These are phyloP conservation scores for Marasmius sp. DNA, from an alignment of 1,284 basidiomycete species.

Conservation along the genomic window DNA sequence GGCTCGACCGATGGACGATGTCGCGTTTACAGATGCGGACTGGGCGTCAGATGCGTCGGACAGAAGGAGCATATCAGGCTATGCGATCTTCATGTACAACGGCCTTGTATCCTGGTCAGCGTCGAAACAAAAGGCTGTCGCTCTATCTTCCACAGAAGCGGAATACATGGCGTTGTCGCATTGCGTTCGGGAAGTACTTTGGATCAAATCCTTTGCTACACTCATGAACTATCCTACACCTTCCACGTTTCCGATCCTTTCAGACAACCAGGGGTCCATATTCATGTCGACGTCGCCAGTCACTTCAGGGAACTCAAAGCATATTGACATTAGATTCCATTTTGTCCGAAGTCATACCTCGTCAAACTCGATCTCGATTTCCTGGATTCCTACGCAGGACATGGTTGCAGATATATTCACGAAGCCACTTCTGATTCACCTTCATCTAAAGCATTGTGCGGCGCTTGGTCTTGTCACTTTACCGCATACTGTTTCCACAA, in stretches of 20 bases:
- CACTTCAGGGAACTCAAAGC: constrained; percentile 8
- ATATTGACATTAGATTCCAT: constrained; percentile 15
- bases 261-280: constrained; percentile 12
- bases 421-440: too few species aligned
- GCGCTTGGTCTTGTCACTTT: too few species aligned
- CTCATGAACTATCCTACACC: constrained; percentile 1
- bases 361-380: constrained; percentile 7
- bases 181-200: constrained; percentile 6
- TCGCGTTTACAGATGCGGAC: constrained; percentile 13
- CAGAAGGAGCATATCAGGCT: constrained; percentile 16
- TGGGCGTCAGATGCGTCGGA: constrained; percentile 15
- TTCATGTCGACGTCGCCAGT: constrained; percentile 7
- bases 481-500: too few species aligned
- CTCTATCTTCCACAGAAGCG: constrained; percentile 12
- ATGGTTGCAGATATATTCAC: constrained; percentile 13
- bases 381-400: constrained; percentile 17
- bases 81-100: constrained; percentile 10
- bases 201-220: constrained; percentile 4
- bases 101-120: constrained; percentile 17
- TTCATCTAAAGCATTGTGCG: too few species aligned
- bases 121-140: constrained; percentile 12
- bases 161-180: constrained; percentile 6
- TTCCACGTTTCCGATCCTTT: constrained; percentile 14
- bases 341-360: constrained; percentile 13
- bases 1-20: neutral